These are phyloP conservation scores for Rusavskia elegans DNA, from an alignment of 495 filamentous ascomycete species.

Conservation along the genomic window DNA sequence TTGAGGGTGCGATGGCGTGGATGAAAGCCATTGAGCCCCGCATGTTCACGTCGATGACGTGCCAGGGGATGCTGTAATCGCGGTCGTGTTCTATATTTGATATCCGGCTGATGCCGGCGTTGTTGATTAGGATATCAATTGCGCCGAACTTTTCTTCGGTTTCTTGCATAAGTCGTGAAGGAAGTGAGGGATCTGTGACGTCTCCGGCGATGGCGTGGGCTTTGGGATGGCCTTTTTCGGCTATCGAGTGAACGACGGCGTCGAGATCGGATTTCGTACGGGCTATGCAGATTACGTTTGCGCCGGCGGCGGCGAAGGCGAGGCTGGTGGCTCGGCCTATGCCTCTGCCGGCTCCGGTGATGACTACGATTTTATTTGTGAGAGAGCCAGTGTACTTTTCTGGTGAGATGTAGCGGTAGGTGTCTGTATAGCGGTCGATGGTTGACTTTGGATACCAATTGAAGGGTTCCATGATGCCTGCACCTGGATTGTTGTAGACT, in stretches of 20 bases:
- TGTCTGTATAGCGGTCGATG: constrained; percentile 5
- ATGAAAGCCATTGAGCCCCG: constrained; percentile 11
- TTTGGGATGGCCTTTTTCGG: constrained; percentile 6
- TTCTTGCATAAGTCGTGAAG: constrained; percentile 2
- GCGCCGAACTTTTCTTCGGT: constrained; percentile 9
- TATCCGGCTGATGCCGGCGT: constrained; percentile 7
- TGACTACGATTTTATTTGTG: constrained; percentile 49
- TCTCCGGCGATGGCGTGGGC: constrained; percentile 11
- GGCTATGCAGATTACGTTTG: constrained; percentile 38
- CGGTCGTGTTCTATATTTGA: constrained; percentile 12
- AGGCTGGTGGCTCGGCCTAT: constrained; percentile 57
- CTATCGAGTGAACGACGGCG: constrained; percentile 4
- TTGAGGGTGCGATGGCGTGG: constrained; percentile 13
- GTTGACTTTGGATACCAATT: neutral
- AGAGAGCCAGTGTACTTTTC: constrained; percentile 26
- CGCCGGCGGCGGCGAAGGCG: constrained; percentile 51
- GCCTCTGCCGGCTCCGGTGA: constrained; percentile 54
- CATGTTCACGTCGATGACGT: constrained; percentile 11
- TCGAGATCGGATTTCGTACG: constrained; percentile 6
- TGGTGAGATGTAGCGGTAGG: constrained; percentile 16
- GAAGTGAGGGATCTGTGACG: constrained; percentile 7
- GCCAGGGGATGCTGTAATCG: constrained; percentile 10
- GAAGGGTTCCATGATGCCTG: neutral
- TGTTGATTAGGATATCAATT: constrained; percentile 19
- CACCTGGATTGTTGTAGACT: no score